Percentiles rank a stretch among this genome's conserved stretches.
Evolutionary conservation across 2,329 filamentous ascomycete genomes (phyloP).

Genomic region (Didymella arachidicola): DNA sequence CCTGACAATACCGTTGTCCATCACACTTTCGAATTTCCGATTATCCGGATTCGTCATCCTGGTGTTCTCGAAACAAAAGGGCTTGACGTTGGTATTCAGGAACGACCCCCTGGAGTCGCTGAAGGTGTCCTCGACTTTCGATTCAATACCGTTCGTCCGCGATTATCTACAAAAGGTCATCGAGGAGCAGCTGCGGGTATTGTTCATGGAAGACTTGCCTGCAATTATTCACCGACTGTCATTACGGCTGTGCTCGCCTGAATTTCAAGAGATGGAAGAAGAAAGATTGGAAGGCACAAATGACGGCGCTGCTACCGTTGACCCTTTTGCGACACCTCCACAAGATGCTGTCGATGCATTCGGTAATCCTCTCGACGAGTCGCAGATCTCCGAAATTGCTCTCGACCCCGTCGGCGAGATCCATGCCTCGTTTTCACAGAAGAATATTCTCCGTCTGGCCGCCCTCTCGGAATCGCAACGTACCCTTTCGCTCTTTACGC

Average conservation of each 20-base stretch:
- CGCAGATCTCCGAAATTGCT: slow-evolving; percentile 77
- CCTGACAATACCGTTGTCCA: slow-evolving; percentile 95
- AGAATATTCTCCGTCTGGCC: slow-evolving; percentile 85
- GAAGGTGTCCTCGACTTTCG: slow-evolving; percentile 98
- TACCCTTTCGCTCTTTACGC: slow-evolving; percentile 89
- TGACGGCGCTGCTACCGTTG: slow-evolving; percentile 67
- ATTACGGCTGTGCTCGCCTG: slow-evolving; percentile 86
- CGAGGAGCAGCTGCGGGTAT: slow-evolving; percentile 85
- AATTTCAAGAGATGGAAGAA: slow-evolving; percentile 75
- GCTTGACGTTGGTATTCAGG: slow-evolving; percentile 93
- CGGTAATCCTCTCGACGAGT: slow-evolving; percentile 77
- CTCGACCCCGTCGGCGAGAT: slow-evolving; percentile 81
- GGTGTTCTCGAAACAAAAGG: slow-evolving; percentile 97
- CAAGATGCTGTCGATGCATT: slow-evolving; percentile 82
- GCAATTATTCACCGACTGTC: slow-evolving; percentile 96
- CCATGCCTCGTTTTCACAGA: slow-evolving; percentile 92
- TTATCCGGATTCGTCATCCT: slow-evolving; percentile 96
- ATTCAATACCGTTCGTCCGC: slow-evolving; percentile 97
- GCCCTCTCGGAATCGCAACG: slow-evolving; percentile 86
- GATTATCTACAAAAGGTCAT: slow-evolving; percentile 97
- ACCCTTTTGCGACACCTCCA: slow-evolving; percentile 83
- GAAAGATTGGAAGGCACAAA: slow-evolving; percentile 59
- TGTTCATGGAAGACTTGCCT: slow-evolving; percentile 98
- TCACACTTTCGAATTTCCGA: slow-evolving; percentile 94
- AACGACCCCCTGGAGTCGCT: slow-evolving; percentile 98